phyloP scores from a whole-genome alignment of 2,329 filamentous ascomycete species.

The Pestalotiopsis sp. region DNA sequence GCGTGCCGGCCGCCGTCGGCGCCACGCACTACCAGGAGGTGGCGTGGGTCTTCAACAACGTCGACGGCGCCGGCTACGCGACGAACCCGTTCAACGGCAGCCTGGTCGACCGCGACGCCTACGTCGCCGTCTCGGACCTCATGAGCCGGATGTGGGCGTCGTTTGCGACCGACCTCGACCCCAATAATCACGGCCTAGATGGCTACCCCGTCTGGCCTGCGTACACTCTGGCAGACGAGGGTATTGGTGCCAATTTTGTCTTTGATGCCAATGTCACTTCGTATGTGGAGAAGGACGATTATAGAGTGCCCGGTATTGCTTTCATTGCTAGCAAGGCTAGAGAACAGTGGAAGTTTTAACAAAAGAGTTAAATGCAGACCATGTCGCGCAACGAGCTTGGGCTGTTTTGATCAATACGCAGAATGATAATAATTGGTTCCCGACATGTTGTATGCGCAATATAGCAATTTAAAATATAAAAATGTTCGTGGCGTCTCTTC shows the following conservation, averaged over 20 bases:
- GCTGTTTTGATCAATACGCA: background rate
- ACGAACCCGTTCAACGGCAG: slow-evolving; percentile 37
- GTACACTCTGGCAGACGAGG: slow-evolving; percentile 35
- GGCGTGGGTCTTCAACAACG: slow-evolving; percentile 53
- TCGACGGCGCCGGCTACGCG: slow-evolving; percentile 48
- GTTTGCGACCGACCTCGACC: slow-evolving; percentile 50
- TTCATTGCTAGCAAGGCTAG: background rate
- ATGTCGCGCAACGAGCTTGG: background rate
- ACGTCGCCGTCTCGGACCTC: slow-evolving; percentile 42
- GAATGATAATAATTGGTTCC: background rate
- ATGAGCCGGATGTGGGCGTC: slow-evolving; percentile 56
- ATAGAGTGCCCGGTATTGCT: background rate
- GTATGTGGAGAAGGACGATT: background rate
- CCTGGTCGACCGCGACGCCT: slow-evolving; percentile 39
- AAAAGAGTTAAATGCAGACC: background rate
- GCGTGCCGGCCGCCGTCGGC: slow-evolving; percentile 37
- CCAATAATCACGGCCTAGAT: slow-evolving; percentile 31
- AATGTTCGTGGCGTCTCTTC: background rate
- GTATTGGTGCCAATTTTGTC: slow-evolving; percentile 47
- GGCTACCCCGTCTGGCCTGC: background rate
- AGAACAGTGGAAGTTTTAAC: background rate
- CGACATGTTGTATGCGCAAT: too few species aligned
- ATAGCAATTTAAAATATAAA: background rate
- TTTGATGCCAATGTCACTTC: slow-evolving; percentile 50
- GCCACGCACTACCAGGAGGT: slow-evolving; percentile 52